A percentile compares a stretch with the other conserved stretches of the same genome.
Evolutionary conservation across 257 asterid genomes (phyloP).

Genomic region (Nicotiana knightiana): DNA sequence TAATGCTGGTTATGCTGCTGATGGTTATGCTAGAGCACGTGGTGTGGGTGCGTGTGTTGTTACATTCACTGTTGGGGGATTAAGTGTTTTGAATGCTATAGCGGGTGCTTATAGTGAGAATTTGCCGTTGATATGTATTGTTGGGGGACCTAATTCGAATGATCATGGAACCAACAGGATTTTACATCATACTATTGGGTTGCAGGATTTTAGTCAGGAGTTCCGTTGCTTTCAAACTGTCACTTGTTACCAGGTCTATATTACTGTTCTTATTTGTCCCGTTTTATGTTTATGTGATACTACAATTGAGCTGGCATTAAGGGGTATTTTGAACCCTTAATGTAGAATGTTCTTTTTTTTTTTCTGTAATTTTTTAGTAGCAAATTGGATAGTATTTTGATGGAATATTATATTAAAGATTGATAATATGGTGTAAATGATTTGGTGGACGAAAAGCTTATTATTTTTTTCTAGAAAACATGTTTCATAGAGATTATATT

Average conservation of each 20-base stretch:
- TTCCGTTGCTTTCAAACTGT: slow-evolving; percentile 80
- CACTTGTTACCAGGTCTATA: slow-evolving; percentile 67
- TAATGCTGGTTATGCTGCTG: slow-evolving; percentile 84
- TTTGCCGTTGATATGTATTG: slow-evolving; percentile 71
- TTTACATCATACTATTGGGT: slow-evolving; percentile 78
- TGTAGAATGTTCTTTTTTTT: too few relatives aligned
- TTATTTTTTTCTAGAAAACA: too few relatives aligned
- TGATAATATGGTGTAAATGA: too few relatives aligned
- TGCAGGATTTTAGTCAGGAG: slow-evolving; percentile 81
- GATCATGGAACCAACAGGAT: slow-evolving; percentile 68
- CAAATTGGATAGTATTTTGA: too few relatives aligned
- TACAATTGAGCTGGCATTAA: too few relatives aligned
- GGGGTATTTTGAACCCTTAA: too few relatives aligned
- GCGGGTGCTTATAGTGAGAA: slow-evolving; percentile 93
- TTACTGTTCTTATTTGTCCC: not conserved
- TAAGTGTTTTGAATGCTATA: slow-evolving; percentile 72
- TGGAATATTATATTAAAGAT: too few relatives aligned
- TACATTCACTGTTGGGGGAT: slow-evolving; percentile 79
- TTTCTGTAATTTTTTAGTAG: too few relatives aligned
- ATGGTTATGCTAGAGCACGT: slow-evolving; percentile 81
- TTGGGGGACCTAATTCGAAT: slow-evolving; percentile 82
- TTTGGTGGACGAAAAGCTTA: too few relatives aligned
- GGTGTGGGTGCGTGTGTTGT: slow-evolving; percentile 87
- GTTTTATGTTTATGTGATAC: too few relatives aligned
- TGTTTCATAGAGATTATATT: not conserved